Conservation (phyloP, 495 filamentous ascomycete species). For the Clohesyomyces aquaticus region DNA sequence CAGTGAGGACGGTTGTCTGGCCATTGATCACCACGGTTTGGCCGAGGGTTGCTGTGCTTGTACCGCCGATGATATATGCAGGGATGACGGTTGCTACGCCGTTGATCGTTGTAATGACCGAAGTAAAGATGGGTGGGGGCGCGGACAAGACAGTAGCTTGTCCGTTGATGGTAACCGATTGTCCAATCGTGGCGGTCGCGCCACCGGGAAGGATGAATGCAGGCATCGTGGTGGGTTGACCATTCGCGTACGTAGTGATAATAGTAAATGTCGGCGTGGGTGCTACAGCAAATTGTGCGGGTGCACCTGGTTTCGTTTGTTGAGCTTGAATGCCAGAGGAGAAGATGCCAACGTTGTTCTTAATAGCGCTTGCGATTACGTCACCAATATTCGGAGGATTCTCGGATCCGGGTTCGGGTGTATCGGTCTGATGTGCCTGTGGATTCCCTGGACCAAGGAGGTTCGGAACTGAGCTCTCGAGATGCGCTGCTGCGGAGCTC, state of each 20-base stretch:
- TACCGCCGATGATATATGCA: slow-evolving; percentile 13
- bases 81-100: slow-evolving; percentile 18
- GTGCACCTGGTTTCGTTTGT: not conserved
- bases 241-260: slow-evolving; percentile 11
- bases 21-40: slow-evolving; percentile 27
- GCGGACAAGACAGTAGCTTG: slow-evolving; percentile 7
- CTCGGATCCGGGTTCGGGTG: not conserved
- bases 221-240: slow-evolving; percentile 6
- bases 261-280: slow-evolving; percentile 15
- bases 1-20: slow-evolving; percentile 8
- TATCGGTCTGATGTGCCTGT: not conserved
- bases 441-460: slow-evolving; percentile 13
- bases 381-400: not conserved
- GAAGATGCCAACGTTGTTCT: slow-evolving; percentile 13
- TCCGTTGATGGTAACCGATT: slow-evolving; percentile 7
- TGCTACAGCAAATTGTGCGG: not conserved
- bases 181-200: slow-evolving; percentile 11
- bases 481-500: not conserved
- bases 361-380: slow-evolving; percentile 7
- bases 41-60: slow-evolving; percentile 17
- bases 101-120: slow-evolving; percentile 20
- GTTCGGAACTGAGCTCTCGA: not conserved
- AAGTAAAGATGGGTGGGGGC: slow-evolving; percentile 13
- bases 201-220: slow-evolving; percentile 18
- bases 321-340: slow-evolving; percentile 1